Evolutionary conservation across 768 basidiomycete species (phyloP).

Genomic region (Collybia sordida): DNA sequence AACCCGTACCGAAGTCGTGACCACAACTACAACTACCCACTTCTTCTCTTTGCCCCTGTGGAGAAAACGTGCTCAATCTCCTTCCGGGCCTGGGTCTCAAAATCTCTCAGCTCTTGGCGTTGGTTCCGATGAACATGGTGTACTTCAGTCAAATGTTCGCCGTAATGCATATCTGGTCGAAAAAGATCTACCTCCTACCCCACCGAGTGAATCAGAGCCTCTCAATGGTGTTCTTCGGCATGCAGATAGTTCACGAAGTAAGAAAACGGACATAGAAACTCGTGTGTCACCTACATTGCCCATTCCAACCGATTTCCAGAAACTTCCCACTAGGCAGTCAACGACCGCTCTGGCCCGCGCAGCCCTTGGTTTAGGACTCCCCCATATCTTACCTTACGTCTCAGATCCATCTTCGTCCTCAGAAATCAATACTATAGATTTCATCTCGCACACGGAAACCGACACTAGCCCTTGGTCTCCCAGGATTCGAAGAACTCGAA

Average conservation of each 20-base stretch:
- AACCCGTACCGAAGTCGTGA: slow-evolving; percentile 45
- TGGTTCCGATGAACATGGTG: slow-evolving; percentile 21
- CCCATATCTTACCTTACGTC: slow-evolving; percentile 47
- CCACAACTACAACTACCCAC: slow-evolving; percentile 52
- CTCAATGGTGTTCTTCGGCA: background rate
- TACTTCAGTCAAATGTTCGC: slow-evolving; percentile 14
- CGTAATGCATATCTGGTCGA: slow-evolving; percentile 28
- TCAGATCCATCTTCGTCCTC: slow-evolving; percentile 40
- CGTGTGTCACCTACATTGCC: slow-evolving; percentile 7
- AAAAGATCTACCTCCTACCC: slow-evolving; percentile 55
- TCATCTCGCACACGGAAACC: slow-evolving; percentile 26
- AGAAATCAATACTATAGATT: slow-evolving; percentile 51
- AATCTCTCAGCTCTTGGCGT: slow-evolving; percentile 18
- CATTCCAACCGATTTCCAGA: slow-evolving; percentile 6
- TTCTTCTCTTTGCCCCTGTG: slow-evolving; percentile 69
- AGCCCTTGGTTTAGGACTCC: slow-evolving; percentile 56
- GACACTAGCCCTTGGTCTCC: slow-evolving; percentile 11
- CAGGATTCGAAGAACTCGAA: slow-evolving; percentile 50
- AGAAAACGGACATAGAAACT: slow-evolving; percentile 20
- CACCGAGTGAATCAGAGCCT: slow-evolving; percentile 22
- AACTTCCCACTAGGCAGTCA: slow-evolving; percentile 19
- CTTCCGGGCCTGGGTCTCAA: slow-evolving; percentile 27
- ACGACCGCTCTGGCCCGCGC: slow-evolving; percentile 53
- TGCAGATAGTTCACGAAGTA: background rate
- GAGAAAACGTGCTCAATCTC: slow-evolving; percentile 48